These are phyloP conservation scores for Cladorrhinum samala DNA, from an alignment of 495 filamentous ascomycete genomes.

Conservation along the genomic window DNA sequence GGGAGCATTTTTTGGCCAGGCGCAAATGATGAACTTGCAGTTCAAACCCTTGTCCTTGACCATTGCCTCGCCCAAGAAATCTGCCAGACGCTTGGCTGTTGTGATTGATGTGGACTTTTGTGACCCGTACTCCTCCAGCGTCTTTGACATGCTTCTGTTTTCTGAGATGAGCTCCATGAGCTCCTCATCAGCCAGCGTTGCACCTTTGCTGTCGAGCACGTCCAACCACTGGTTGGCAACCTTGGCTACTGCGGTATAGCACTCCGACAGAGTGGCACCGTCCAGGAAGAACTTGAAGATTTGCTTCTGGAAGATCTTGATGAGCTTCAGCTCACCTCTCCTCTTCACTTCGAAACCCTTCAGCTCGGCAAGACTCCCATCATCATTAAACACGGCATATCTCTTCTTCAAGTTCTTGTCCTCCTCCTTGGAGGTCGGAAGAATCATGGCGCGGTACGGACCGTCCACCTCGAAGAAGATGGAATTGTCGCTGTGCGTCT, in stretches of 20 bases:
- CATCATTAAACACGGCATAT: constrained; percentile 98
- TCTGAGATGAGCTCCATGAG: constrained; percentile 98
- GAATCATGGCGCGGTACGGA: constrained; percentile 93
- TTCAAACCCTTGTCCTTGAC: constrained; percentile 97
- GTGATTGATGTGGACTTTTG: constrained; percentile 99
- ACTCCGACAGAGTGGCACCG: constrained; percentile 76
- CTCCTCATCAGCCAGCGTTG: constrained; percentile 89
- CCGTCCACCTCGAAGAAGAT: constrained; percentile 99
- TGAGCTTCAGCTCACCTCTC: constrained; percentile 95
- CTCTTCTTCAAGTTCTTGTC: constrained; percentile 99
- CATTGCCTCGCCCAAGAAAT: constrained; percentile 98
- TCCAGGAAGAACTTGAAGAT: constrained; percentile 99
- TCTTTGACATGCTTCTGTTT: constrained; percentile 96
- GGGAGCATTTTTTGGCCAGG: constrained; percentile 76
- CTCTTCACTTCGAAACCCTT: constrained; percentile 99
- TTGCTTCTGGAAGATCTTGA: constrained; percentile 99
- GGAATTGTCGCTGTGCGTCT: constrained; percentile 94
- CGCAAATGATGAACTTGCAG: constrained; percentile 98
- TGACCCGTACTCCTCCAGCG: constrained; percentile 86
- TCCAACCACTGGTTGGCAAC: constrained; percentile 97
- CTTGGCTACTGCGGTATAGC: constrained; percentile 85
- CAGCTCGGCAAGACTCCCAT: constrained; percentile 91
- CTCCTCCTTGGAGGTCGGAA: constrained; percentile 96
- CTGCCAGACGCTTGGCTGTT: constrained; percentile 89
- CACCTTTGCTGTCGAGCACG: constrained; percentile 78